Evolutionary conservation across 768 basidiomycete genomes (phyloP).

Genomic region (Amyloporia xantha): DNA sequence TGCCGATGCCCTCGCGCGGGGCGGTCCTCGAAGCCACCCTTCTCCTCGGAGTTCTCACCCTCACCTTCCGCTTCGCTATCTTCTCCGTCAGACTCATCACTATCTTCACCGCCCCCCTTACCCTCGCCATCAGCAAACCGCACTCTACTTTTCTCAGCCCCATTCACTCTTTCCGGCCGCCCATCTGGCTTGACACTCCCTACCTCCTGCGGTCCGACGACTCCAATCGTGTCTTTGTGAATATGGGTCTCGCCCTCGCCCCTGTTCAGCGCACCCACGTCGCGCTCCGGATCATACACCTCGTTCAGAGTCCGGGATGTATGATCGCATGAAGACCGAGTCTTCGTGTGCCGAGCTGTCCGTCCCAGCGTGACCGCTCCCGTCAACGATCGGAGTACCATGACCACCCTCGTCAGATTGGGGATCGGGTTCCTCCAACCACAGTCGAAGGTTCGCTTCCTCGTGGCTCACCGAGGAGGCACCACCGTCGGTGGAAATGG

Average conservation of each 20-base stretch:
- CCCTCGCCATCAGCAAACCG: slow-evolving; percentile 7
- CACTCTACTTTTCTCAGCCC: slow-evolving; percentile 11
- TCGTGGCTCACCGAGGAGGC: slow-evolving; percentile 7
- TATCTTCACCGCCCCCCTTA: background rate
- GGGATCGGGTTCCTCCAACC: slow-evolving; percentile 38
- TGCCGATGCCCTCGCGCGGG: slow-evolving; percentile 82
- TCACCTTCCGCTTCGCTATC: slow-evolving; percentile 21
- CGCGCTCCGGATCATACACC: slow-evolving; percentile 91
- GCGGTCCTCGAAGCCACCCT: slow-evolving; percentile 37
- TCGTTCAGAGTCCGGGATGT: slow-evolving; percentile 93
- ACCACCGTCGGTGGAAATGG: slow-evolving; percentile 25
- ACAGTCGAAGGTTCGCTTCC: slow-evolving; percentile 31
- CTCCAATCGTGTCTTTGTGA: slow-evolving; percentile 83
- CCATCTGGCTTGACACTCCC: slow-evolving; percentile 8
- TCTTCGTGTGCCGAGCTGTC: slow-evolving; percentile 59
- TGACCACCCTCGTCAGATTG: slow-evolving; percentile 9
- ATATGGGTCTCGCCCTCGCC: slow-evolving; percentile 74
- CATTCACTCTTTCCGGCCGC: slow-evolving; percentile 20
- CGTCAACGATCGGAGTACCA: too few species aligned
- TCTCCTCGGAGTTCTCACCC: slow-evolving; percentile 28
- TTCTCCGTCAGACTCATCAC: slow-evolving; percentile 15
- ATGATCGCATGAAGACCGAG: slow-evolving; percentile 81
- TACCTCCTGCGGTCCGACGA: slow-evolving; percentile 40
- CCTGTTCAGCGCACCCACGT: slow-evolving; percentile 65
- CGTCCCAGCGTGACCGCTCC: background rate